These are phyloP conservation scores for Xylariaceae sp. DNA, from an alignment of 2,329 filamentous ascomycete species.

Conservation along the genomic window DNA sequence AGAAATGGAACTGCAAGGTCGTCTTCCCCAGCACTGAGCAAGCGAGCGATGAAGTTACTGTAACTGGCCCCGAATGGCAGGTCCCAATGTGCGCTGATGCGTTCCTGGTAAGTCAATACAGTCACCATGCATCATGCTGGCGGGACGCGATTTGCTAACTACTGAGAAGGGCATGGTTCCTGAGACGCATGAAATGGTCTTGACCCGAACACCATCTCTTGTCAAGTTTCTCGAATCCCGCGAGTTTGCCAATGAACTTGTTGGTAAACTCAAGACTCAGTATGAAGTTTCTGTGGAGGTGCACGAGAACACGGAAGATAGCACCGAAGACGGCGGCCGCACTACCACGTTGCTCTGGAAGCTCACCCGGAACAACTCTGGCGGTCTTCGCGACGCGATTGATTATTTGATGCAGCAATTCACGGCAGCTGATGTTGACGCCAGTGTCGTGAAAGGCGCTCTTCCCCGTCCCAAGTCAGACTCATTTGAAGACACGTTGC, in stretches of 20 bases:
- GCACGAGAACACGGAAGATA: slow-evolving; percentile 56
- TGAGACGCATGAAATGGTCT: slow-evolving; percentile 85
- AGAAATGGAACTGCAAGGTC: slow-evolving; percentile 99
- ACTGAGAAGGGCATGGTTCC: slow-evolving; percentile 79
- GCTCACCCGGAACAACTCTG: slow-evolving; percentile 95
- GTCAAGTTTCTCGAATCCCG: slow-evolving; percentile 76
- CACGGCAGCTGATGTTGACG: slow-evolving; percentile 83
- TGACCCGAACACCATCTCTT: slow-evolving; percentile 70
- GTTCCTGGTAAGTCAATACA: slow-evolving; percentile 59
- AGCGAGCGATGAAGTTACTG: slow-evolving; percentile 91
- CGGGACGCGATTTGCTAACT: slow-evolving; percentile 28
- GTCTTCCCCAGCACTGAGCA: slow-evolving; percentile 96
- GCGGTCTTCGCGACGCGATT: slow-evolving; percentile 89
- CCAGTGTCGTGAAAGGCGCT: slow-evolving; percentile 81
- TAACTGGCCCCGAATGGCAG: slow-evolving; percentile 96
- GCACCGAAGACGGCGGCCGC: slow-evolving; percentile 51
- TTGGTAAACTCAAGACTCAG: slow-evolving; percentile 79
- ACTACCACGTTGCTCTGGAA: slow-evolving; percentile 65
- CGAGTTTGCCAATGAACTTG: slow-evolving; percentile 74
- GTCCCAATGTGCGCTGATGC: slow-evolving; percentile 95
- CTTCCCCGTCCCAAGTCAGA: slow-evolving; percentile 98
- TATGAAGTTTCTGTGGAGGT: slow-evolving; percentile 86
- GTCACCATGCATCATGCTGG: not conserved
- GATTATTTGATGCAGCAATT: slow-evolving; percentile 86
- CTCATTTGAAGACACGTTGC: slow-evolving; percentile 94